These are phyloP conservation scores for Rhizopogon rudus DNA, from an alignment of 768 basidiomycete genomes.

Conservation along the genomic window DNA sequence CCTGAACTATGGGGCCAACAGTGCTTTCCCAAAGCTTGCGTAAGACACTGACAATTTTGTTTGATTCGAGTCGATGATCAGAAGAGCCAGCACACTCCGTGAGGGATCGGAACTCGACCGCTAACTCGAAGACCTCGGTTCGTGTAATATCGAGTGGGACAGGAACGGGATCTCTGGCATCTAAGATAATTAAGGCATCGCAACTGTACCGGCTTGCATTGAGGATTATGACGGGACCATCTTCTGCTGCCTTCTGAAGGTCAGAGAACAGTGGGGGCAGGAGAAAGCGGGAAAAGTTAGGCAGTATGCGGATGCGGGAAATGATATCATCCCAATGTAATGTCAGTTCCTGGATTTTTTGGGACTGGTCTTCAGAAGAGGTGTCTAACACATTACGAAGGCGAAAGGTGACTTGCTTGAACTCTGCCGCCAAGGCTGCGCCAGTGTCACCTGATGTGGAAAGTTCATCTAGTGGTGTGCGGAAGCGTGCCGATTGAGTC, in stretches of 20 bases:
- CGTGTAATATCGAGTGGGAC: not conserved
- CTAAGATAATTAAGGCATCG: conserved; percentile 11
- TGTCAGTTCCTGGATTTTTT: conserved; percentile 3
- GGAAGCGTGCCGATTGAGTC: conserved; percentile 21
- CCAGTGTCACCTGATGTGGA: not conserved
- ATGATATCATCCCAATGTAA: conserved; percentile 1
- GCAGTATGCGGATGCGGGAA: conserved; percentile 5
- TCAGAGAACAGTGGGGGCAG: conserved; percentile 8
- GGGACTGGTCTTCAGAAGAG: not conserved
- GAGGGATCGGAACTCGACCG: too few species aligned
- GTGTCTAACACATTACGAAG: not conserved
- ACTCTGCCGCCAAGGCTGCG: conserved; percentile 1
- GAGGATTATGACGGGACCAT: conserved; percentile 15
- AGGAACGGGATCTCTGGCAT: not conserved
- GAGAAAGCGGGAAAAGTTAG: conserved; percentile 13
- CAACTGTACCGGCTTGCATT: conserved; percentile 9
- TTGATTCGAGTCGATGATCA: too few species aligned
- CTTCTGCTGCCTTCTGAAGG: conserved; percentile 9
- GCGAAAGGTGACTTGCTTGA: conserved; percentile 5
- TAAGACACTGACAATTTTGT: not conserved
- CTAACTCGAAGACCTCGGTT: too few species aligned
- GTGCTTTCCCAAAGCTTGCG: not conserved
- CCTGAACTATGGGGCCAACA: not conserved
- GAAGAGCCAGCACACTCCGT: too few species aligned
- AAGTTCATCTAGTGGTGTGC: conserved; percentile 20